Percentiles rank a stretch among this genome's conserved stretches.
Conservation (phyloP, 345 rosid genomes). For the Dipteronia sinensis region DNA sequence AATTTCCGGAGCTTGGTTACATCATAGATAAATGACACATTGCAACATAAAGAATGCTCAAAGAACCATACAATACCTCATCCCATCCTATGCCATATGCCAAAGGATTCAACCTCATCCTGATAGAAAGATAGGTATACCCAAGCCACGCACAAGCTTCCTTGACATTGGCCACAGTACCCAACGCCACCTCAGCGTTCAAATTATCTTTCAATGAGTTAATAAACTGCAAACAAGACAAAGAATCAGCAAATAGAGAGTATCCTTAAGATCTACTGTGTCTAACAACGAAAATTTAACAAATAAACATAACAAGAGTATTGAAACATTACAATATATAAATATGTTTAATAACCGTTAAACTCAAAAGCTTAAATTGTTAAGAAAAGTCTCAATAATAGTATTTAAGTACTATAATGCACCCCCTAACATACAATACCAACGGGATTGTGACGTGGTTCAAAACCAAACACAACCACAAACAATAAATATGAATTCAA, state of each 20-base stretch:
- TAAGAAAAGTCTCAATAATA: neutral
- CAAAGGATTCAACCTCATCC: conserved; percentile 95
- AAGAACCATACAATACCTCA: conserved; percentile 56
- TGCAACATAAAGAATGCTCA: neutral
- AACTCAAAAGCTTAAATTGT: neutral
- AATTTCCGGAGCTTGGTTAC: neutral
- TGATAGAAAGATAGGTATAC: conserved; percentile 90
- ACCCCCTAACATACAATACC: neutral
- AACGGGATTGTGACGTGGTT: neutral
- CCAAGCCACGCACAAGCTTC: conserved; percentile 99
- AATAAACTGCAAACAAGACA: conserved; percentile 69
- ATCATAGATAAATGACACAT: neutral
- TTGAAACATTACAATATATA: neutral
- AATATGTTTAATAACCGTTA: neutral
- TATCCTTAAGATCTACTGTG: neutral
- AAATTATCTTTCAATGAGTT: conserved; percentile 90
- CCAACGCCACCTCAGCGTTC: conserved; percentile 97
- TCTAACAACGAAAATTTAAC: neutral
- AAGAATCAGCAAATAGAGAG: conserved; percentile 6
- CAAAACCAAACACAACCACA: neutral
- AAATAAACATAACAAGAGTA: neutral
- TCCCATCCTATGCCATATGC: conserved; percentile 99
- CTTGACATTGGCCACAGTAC: conserved; percentile 97
- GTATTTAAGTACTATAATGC: neutral
- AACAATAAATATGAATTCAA: too few species aligned